Base-by-base conservation (phyloP, 129 eudicot species). In the Deinandra increscens region DNA sequence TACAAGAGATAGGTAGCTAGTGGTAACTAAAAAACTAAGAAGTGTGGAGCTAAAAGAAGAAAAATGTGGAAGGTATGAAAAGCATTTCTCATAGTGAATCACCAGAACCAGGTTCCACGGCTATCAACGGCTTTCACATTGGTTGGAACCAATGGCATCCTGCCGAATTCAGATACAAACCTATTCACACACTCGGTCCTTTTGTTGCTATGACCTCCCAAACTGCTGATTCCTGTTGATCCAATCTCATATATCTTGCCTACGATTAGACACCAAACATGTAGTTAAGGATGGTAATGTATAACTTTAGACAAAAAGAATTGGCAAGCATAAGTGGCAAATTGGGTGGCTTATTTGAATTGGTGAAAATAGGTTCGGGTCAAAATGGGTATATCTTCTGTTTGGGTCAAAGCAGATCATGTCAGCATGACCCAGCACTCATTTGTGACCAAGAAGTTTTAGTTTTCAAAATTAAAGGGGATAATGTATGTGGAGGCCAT, bases 161-260 rank as follows among this genome's bases (percentile, higher is more conserved):
- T 73, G 45, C 89, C 91, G 67, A 73, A 91, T 61, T 79, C 84
- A 19, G 83, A 73, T 46, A 79, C 91, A 33, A 91, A 91, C 75
- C 85, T 79, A 72, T 91, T 86, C 23, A 91, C 95, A 37, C 98
- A 91, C 41, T 88, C 78, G 0, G 91, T 73, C 74, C 98, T 86
- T 69, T 72, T 88, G n/a, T 80, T 79, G 45, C 15, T 80, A 78
- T 91, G 96, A 33, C 98, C 98, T 62, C 96, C 96, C 72, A 91
- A 67, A 74, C 96, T 91, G 76, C 98, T 91, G 22, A 91, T 91
- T 46, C 98, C 95, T 3, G 90, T 91, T 2, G 98, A 88, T 60
- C 98, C 96, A 42, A 88, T 88, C 80, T 91, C 98, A 43, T 66
- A 88, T 67, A 91, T 88, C 59, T 79, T 82, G 66, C 96, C 98